Conservation (phyloP, 495 filamentous ascomycete genomes). For the Pyronema domesticum region DNA sequence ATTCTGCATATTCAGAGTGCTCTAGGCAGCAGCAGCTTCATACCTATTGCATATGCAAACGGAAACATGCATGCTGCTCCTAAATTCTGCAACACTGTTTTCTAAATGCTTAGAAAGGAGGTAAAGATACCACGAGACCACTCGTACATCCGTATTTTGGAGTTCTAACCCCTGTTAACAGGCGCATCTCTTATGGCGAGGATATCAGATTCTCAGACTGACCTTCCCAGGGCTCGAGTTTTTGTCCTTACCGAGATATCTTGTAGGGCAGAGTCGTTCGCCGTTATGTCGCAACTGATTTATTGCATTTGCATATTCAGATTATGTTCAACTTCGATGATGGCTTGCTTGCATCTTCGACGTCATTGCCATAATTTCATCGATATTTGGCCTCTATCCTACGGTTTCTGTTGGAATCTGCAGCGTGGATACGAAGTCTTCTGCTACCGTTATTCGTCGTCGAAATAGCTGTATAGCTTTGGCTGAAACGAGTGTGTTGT, state of each 20-base stretch:
- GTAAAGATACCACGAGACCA: constrained; percentile 1
- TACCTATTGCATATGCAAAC: constrained; percentile 1
- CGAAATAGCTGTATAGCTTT: background rate
- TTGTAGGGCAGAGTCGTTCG: background rate
- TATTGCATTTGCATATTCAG: background rate
- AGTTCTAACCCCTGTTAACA: background rate
- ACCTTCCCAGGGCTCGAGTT: background rate
- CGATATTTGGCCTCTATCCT: background rate
- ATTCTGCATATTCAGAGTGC: background rate
- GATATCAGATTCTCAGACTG: too few species aligned
- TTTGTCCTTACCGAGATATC: constrained; percentile 1
- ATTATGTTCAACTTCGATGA: background rate
- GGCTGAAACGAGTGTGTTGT: background rate
- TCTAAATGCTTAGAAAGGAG: background rate
- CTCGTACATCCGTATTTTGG: background rate
- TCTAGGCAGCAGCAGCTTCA: background rate
- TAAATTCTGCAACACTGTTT: background rate
- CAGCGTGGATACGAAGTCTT: background rate
- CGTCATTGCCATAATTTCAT: background rate
- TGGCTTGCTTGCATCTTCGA: background rate
- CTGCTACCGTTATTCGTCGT: background rate
- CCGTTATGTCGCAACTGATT: too few species aligned
- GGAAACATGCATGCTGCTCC: background rate
- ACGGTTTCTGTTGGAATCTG: background rate
- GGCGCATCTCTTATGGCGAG: background rate